Base-by-base conservation (phyloP, 2,329 filamentous ascomycete genomes). In the Pezicula rhizophila region DNA sequence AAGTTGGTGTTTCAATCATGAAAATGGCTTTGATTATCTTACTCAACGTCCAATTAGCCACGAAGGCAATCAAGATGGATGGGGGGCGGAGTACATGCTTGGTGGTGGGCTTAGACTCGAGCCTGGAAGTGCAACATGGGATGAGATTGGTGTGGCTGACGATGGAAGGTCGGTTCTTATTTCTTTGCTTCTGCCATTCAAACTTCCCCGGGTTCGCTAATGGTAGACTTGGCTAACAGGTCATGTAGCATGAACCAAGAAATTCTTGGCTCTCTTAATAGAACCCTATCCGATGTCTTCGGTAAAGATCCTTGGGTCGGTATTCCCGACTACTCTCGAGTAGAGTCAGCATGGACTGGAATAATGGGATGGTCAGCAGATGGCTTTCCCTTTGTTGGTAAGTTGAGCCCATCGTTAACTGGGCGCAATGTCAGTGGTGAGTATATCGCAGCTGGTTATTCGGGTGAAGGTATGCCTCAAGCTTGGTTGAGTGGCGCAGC, bases 11-110 rank as follows among this genome's bases (percentile, higher is more conserved):
- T 79, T 85, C 54, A 75, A 82, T 26, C 80, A 79, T 57, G 69
- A 71, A 2, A 64, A 67, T n/a, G 79, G 80, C 1, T 85, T 81
- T 58, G 84, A 86, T 51, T 87, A 87, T 63, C 78, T 86, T 70
- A 76, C 85, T 2, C 72, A 77, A 2, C 64, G 69, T 45, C 65
- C 74, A 1, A 59, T 59, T 28, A 26, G 50, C 26, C 8, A 28
- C 15, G 5, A 39, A 20, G 20, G 33, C 1, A 14, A 44, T 5
- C 31, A 50, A 1, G 56, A 64, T n/a, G 60, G 63, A 2, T 35
- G 52, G 2, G 57, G 63, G 0, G 68, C 72, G 1, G 72, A 78
- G 48, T 61, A 81, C 49, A 75, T 82, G 72, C 59, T 78, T 2
- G 77, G 78, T 2, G 78, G 79, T 0, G 79, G 63, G 66, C 66